phyloP scores from a whole-genome alignment of 2,329 filamentous ascomycete genomes.

The Daldinia sp. region DNA sequence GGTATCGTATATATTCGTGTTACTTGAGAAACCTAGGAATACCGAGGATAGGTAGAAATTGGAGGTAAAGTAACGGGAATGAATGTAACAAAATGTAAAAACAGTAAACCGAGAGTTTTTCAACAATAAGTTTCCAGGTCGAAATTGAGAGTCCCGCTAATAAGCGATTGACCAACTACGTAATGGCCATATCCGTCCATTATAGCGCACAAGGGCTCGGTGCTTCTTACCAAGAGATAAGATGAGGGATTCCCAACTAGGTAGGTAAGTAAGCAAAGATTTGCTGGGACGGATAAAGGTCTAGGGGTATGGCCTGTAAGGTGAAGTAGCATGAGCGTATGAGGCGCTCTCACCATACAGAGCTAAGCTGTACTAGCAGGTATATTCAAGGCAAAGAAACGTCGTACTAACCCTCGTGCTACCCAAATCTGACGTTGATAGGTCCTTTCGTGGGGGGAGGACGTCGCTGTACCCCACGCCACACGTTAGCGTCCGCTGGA shows the following conservation, averaged over 20 bases:
- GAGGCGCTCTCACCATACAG: constrained; percentile 14
- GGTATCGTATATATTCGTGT: neutral
- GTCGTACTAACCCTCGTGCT: constrained; percentile 25
- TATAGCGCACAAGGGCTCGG: constrained; percentile 9
- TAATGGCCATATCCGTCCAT: constrained; percentile 29
- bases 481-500: constrained; percentile 11
- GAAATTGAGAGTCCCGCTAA: constrained; percentile 4
- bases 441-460: constrained; percentile 12
- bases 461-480: constrained; percentile 25
- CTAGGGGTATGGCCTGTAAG: constrained; percentile 24
- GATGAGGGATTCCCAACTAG: constrained; percentile 30
- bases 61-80: neutral
- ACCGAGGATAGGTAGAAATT: neutral
- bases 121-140: constrained; percentile 1
- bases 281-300: neutral
- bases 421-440: constrained; percentile 29
- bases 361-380: constrained; percentile 8
- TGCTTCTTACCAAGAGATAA: constrained; percentile 22
- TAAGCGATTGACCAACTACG: constrained; percentile 26
- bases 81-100: neutral
- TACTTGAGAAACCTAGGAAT: neutral
- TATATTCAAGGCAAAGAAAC: constrained; percentile 17
- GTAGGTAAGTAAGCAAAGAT: constrained; percentile 33
- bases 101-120: neutral
- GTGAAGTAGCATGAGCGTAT: constrained; percentile 5